These are phyloP conservation scores for Sporisorium reilianum DNA, from an alignment of 1,284 basidiomycete genomes.

Conservation along the genomic window DNA sequence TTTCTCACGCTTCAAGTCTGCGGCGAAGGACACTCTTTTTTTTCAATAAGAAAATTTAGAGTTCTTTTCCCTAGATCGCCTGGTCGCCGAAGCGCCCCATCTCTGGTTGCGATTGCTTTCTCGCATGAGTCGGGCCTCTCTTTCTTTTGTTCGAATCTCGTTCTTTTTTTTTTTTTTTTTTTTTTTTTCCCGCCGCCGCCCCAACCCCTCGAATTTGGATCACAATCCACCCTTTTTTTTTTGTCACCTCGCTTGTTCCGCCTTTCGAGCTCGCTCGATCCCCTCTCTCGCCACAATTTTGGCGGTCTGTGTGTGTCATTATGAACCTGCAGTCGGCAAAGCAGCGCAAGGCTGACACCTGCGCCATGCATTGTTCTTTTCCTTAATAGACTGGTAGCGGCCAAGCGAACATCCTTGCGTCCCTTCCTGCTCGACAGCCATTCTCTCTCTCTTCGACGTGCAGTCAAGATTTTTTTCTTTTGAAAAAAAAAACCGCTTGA, in stretches of 20 bases:
- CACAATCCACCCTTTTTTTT: not conserved
- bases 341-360: not conserved
- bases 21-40: no score
- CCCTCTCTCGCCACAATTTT: not conserved
- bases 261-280: not conserved
- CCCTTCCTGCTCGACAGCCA: not conserved
- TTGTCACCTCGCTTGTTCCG: not conserved
- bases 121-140: not conserved
- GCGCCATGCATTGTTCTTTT: not conserved
- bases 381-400: no score
- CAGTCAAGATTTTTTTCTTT: no score
- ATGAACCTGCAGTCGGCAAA: slow-evolving; percentile 1
- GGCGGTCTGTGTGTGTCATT: not conserved
- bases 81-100: not conserved
- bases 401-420: no score
- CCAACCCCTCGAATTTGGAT: not conserved
- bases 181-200: not conserved
- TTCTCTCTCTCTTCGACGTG: slow-evolving; percentile 1
- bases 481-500: not conserved
- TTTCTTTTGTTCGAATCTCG: not conserved
- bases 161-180: not conserved
- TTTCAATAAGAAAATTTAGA: not conserved
- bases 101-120: no score
- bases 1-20: no score
- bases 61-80: slow-evolving; percentile 1